These are phyloP conservation scores for Irineochytrium annulatum DNA, from an alignment of 192 early-diverging fungal species.

Conservation along the genomic window DNA sequence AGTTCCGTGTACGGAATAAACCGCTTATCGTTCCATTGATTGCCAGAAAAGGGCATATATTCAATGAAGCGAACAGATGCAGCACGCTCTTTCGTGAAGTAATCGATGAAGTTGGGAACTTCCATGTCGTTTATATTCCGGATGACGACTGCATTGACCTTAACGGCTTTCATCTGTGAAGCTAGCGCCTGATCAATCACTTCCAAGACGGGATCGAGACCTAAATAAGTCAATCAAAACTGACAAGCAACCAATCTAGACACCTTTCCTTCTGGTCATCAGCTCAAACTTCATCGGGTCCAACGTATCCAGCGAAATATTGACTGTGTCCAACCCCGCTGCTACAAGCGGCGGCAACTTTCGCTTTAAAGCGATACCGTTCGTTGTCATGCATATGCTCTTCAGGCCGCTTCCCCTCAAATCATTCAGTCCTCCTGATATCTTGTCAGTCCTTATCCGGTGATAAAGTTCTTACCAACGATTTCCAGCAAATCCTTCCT, in stretches of 20 bases:
- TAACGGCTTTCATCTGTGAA: slow-evolving; percentile 75
- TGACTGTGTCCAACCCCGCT: slow-evolving; percentile 79
- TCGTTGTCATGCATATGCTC: slow-evolving; percentile 88
- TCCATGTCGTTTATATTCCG: slow-evolving; percentile 81
- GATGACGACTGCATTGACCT: slow-evolving; percentile 94
- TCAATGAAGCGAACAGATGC: slow-evolving; percentile 92
- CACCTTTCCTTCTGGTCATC: slow-evolving; percentile 80
- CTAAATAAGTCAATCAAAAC: slow-evolving; percentile 20
- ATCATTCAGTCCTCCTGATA: slow-evolving; percentile 60
- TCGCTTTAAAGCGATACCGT: slow-evolving; percentile 85
- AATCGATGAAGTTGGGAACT: slow-evolving; percentile 73
- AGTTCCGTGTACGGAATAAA: slow-evolving; percentile 81
- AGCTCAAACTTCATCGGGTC: slow-evolving; percentile 83
- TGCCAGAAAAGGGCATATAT: slow-evolving; percentile 94
- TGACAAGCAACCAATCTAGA: neutral
- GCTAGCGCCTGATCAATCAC: slow-evolving; percentile 60
- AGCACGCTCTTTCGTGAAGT: slow-evolving; percentile 67
- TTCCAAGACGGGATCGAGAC: slow-evolving; percentile 70
- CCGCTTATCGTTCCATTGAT: slow-evolving; percentile 81
- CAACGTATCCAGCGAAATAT: slow-evolving; percentile 89
- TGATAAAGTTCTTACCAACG: slow-evolving; percentile 48
- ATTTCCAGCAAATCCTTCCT: slow-evolving; percentile 85
- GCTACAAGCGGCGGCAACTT: slow-evolving; percentile 69
- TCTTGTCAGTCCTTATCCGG: neutral
- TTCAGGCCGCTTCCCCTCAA: slow-evolving; percentile 70